phyloP scores from a whole-genome alignment of 805 yeast genomes.

The Suhomyces kilbournensis region DNA sequence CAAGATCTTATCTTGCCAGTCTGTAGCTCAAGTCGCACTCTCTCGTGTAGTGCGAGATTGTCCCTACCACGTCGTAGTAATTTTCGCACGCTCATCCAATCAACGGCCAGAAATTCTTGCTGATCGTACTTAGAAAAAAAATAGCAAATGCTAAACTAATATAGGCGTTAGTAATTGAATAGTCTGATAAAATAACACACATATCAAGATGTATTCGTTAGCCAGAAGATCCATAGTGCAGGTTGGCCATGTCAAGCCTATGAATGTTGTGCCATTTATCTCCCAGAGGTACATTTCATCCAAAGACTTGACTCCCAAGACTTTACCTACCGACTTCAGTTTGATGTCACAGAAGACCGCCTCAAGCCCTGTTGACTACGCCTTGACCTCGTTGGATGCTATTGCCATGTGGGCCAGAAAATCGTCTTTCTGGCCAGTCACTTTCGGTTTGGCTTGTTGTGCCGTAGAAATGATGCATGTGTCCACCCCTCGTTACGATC shows the following conservation, averaged over 20 bases:
- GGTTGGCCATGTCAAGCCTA: conserved; percentile 16
- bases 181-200: not conserved
- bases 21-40: not conserved
- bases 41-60: not conserved
- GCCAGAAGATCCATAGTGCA: conserved; percentile 23
- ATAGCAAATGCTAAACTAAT: conserved; percentile 6
- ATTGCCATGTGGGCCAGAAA: conserved; percentile 90
- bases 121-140: conserved; percentile 23
- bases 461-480: conserved; percentile 96
- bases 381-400: conserved; percentile 75
- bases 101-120: conserved; percentile 33
- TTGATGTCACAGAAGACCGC: conserved; percentile 61
- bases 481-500: conserved; percentile 87
- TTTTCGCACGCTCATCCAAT: conserved; percentile 20
- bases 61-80: not conserved
- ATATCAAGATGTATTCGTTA: conserved; percentile 24
- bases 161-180: not conserved
- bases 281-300: conserved; percentile 28
- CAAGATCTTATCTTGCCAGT: not conserved
- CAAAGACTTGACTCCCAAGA: conserved; percentile 48
- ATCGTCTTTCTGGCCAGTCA: conserved; percentile 91
- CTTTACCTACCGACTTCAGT: conserved; percentile 65
- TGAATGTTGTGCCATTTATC: conserved; percentile 13
- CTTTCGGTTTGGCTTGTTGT: conserved; percentile 89
- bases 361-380: conserved; percentile 66